Evolutionary conservation across 257 asterid species (phyloP).

Genomic region (Haberlea rhodopensis): DNA sequence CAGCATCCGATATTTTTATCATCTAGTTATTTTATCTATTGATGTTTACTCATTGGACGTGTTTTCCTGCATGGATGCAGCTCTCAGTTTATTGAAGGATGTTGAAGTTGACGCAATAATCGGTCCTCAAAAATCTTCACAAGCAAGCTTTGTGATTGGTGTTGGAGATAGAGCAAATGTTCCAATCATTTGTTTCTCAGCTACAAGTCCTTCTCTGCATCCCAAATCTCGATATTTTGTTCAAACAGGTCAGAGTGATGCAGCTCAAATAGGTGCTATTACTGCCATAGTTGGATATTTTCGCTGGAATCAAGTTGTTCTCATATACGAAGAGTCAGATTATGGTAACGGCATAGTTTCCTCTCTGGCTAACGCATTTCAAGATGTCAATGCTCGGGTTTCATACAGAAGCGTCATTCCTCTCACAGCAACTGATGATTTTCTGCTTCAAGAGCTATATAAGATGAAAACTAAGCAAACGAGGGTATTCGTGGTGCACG

Average conservation of each 20-base stretch:
- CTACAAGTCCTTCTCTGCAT: constrained; percentile 28
- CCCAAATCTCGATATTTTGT: constrained; percentile 19
- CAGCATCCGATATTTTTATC: neutral
- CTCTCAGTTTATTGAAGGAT: constrained; percentile 28
- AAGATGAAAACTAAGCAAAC: constrained; percentile 41
- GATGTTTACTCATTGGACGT: too few species aligned
- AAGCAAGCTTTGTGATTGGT: constrained; percentile 22
- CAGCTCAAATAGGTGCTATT: constrained; percentile 32
- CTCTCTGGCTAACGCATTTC: constrained; percentile 30
- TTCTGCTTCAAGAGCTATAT: constrained; percentile 25
- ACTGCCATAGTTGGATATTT: constrained; percentile 33
- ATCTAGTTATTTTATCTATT: neutral
- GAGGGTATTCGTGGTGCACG: constrained; percentile 35
- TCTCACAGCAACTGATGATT: constrained; percentile 29
- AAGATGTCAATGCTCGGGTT: constrained; percentile 23
- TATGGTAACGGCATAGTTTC: constrained; percentile 34
- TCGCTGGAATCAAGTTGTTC: constrained; percentile 31
- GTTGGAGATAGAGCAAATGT: constrained; percentile 24
- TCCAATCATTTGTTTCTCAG: constrained; percentile 29
- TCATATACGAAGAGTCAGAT: constrained; percentile 33
- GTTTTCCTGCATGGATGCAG: constrained; percentile 27
- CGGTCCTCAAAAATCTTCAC: constrained; percentile 33
- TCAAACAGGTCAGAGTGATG: constrained; percentile 23
- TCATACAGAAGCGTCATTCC: constrained; percentile 30
- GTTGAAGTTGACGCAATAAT: constrained; percentile 31